Base-by-base conservation (phyloP, 148 eudicot species). In the Pharnaceum exiguum region DNA sequence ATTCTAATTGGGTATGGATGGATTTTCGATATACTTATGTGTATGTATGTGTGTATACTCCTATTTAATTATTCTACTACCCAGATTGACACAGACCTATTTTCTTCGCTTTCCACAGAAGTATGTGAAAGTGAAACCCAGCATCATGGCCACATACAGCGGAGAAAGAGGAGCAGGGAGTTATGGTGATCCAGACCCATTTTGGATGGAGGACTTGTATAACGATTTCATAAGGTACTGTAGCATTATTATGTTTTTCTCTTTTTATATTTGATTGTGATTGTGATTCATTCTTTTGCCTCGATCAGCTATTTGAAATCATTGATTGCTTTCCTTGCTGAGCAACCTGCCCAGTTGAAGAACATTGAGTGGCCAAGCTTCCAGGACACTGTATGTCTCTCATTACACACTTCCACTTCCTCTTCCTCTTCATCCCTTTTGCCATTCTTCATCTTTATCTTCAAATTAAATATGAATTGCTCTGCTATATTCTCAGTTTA, bases 361-460 rank as follows among this genome's bases (percentile, higher is more conserved):
- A 76, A 86, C 71, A 67, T 86, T 33, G 90, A 90, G 51, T 86
- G 89, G 97, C 97, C 95, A 33, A 73, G 82, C 71, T 86, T 86
- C 63, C 77, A 68, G 63, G 79, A 80, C 73, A 86, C 97, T 73
- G 95, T 90, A 60, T 56, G 84, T 70, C n/a, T 3, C 45, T 18
- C 10, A 15, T 17, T 33, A 12, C 10, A 10, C 19, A 7, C 58
- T 43, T 35, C 5, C 19, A n/a, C n/a, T n/a, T n/a, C n/a, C n/a
- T n/a, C n/a, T n/a, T n/a, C n/a, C n/a, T n/a, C n/a, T n/a, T n/a
- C n/a, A n/a, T n/a, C n/a, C n/a, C n/a, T n/a, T n/a, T n/a, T n/a
- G n/a, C n/a, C n/a, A n/a, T n/a, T n/a, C n/a, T n/a, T n/a, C n/a
- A n/a, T n/a, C n/a, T n/a, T n/a, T n/a, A n/a, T n/a, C n/a, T n/a